A percentile compares a stretch with the other conserved stretches of the same genome.
Evolutionary conservation across 352 stramenopile genomes (phyloP).

Genomic region (Pythium monospermum): DNA sequence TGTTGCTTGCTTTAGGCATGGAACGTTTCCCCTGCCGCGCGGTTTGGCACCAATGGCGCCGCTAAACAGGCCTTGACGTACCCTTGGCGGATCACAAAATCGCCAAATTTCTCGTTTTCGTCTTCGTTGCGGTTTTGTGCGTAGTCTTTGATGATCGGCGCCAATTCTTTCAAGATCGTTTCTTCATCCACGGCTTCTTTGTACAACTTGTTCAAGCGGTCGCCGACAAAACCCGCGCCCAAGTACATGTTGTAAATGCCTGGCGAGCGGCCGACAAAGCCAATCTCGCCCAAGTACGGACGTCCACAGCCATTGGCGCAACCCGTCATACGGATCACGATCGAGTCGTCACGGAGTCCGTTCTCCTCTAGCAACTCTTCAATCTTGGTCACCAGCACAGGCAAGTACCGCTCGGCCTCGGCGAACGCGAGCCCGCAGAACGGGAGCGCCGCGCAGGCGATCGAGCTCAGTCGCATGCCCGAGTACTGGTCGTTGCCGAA

Average conservation of each 20-base stretch:
- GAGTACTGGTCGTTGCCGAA: conserved; percentile 87
- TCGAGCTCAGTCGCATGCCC: conserved; percentile 81
- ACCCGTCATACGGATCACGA: conserved; percentile 98
- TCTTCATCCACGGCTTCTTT: conserved; percentile 75
- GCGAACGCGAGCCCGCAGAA: conserved; percentile 97
- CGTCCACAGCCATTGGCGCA: conserved; percentile 97
- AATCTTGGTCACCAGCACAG: conserved; percentile 91
- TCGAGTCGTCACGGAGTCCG: conserved; percentile 92
- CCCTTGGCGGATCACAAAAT: conserved; percentile 75
- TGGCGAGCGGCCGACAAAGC: conserved; percentile 95
- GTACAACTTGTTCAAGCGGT: conserved; percentile 82
- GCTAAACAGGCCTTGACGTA: conserved; percentile 68
- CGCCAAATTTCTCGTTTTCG: conserved; percentile 72
- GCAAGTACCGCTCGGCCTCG: conserved; percentile 94
- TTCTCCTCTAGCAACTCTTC: conserved; percentile 87
- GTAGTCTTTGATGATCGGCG: conserved; percentile 77
- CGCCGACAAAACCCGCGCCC: conserved; percentile 75
- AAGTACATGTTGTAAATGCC: conserved; percentile 98
- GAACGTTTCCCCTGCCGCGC: conserved; percentile 63
- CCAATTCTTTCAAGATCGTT: conserved; percentile 66
- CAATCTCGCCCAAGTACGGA: conserved; percentile 97
- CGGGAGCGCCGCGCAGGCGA: conserved; percentile 94
- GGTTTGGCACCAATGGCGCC: conserved; percentile 53
- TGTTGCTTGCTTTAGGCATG: conserved; percentile 48
- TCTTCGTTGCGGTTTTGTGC: conserved; percentile 54